Evolutionary conservation across 2,329 filamentous ascomycete genomes (phyloP), one percentile per base, ranked within the genome.

Genomic region (Calonectria hongkongensis): DNA sequence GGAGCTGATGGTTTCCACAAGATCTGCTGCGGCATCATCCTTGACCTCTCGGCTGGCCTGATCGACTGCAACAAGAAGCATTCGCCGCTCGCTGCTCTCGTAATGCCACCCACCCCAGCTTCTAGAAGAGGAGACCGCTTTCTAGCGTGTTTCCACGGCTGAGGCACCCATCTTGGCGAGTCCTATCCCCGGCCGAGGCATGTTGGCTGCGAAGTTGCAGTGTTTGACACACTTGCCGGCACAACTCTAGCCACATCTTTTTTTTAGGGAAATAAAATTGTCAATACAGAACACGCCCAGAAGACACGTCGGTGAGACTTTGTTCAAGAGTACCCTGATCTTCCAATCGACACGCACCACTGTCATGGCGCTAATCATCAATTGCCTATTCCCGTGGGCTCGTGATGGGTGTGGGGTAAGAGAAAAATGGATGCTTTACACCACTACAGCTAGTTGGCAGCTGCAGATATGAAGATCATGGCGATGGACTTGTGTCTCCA

Each of bases 11-110:
- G 62, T 48, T 51, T 70, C 50, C 63, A 16, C n/a, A 21, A 71
- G 65, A 72, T 75, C 73, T 54, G 60, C 70, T 71, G 64, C 64
- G 60, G 33, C 39, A 68, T 64, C 60, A 39, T 54, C 39, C 51
- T 65, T 70, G 70, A 58, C 43, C 47, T 60, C 51, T 45, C 45
- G 47, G 15, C 69, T 78, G 66, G 66, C 72, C 67, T 68, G 74
- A 79, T 72, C 66, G 60, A 66, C 45, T 45, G 39, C 63, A 54
- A 74, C 68, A 13, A 21, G n/a, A 54, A 50, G 28, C 33, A 13
- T 9, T 33, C 30, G 30, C 30, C 45, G 13, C 30, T 16, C 9
- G 25, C 54, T 67, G 58, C 66, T 74, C 41, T 58, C 68, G 74
- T 71, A 63, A 28, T 58, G 45, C 43, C 15, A 33, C 25, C 45